Percentiles rank a stretch among this genome's conserved stretches.
Evolutionary conservation across 2,329 filamentous ascomycete species (phyloP).

Genomic region (Ascochyta pisi): DNA sequence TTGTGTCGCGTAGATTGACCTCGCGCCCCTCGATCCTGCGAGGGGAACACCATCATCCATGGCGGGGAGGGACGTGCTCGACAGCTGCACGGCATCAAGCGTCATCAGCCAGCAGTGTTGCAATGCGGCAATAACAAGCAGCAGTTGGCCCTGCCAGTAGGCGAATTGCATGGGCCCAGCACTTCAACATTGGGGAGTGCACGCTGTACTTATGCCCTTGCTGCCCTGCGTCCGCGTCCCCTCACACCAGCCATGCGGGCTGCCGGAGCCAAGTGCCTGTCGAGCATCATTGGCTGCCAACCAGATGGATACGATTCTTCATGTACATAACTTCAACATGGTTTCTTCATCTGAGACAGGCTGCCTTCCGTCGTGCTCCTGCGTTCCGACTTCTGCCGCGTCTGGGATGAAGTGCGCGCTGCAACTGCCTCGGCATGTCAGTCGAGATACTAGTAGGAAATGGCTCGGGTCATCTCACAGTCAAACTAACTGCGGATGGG

Average conservation of each 20-base stretch:
- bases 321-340: neutral
- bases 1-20: conserved; percentile 4
- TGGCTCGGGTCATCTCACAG: conserved; percentile 5
- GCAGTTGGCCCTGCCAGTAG: neutral
- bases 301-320: neutral
- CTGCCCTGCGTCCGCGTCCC: conserved; percentile 13
- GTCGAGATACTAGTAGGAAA: conserved; percentile 2
- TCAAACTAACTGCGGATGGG: too few species aligned
- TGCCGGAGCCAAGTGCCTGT: conserved; percentile 13
- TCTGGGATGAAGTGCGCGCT: conserved; percentile 2
- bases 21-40: conserved; percentile 16
- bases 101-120: conserved; percentile 2
- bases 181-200: neutral
- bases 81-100: conserved; percentile 5
- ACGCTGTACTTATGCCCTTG: conserved; percentile 14
- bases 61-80: conserved; percentile 11
- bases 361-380: neutral
- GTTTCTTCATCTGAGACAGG: conserved; percentile 12
- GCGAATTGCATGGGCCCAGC: neutral
- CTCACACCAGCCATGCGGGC: conserved; percentile 17
- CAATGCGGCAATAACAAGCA: neutral
- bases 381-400: conserved; percentile 22
- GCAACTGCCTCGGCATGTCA: conserved; percentile 21
- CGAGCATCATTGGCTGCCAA: conserved; percentile 18
- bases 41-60: neutral